These are phyloP conservation scores for Gamarada debralockiae DNA, from an alignment of 495 filamentous ascomycete genomes.

Conservation along the genomic window DNA sequence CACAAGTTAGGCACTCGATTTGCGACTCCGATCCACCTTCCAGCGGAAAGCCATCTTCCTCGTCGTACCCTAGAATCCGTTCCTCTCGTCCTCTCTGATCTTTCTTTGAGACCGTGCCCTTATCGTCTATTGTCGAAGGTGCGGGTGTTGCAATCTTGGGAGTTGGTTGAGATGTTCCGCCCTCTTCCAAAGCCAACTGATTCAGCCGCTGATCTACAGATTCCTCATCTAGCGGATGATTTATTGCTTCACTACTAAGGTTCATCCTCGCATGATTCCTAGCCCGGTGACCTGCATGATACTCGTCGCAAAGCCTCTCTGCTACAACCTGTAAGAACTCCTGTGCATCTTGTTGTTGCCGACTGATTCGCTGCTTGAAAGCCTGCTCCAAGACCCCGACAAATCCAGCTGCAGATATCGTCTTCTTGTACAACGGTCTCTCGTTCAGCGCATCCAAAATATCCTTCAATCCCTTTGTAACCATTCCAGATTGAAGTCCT, in stretches of 20 bases:
- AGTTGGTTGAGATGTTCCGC: slow-evolving; percentile 11
- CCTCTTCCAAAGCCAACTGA: slow-evolving; percentile 13
- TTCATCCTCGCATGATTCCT: slow-evolving; percentile 36
- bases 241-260: neutral
- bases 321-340: slow-evolving; percentile 93
- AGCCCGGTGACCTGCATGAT: slow-evolving; percentile 76
- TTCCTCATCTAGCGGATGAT: slow-evolving; percentile 11
- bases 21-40: slow-evolving; percentile 86
- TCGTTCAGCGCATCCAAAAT: slow-evolving; percentile 94
- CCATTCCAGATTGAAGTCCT: slow-evolving; percentile 72
- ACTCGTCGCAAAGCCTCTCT: slow-evolving; percentile 89
- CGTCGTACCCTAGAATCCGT: slow-evolving; percentile 22
- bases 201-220: slow-evolving; percentile 16
- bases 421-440: slow-evolving; percentile 89
- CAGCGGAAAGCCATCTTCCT: slow-evolving; percentile 77
- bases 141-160: slow-evolving; percentile 21
- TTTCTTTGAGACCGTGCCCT: too few species aligned
- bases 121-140: too few species aligned
- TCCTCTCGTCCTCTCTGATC: slow-evolving; percentile 15
- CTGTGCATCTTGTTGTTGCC: slow-evolving; percentile 97
- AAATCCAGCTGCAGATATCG: slow-evolving; percentile 80
- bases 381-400: slow-evolving; percentile 76
- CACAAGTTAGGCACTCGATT: slow-evolving; percentile 86
- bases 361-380: slow-evolving; percentile 84
- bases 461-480: slow-evolving; percentile 86